phyloP scores from a whole-genome alignment of 306 rosid species.

The Hippophae rhamnoides region DNA sequence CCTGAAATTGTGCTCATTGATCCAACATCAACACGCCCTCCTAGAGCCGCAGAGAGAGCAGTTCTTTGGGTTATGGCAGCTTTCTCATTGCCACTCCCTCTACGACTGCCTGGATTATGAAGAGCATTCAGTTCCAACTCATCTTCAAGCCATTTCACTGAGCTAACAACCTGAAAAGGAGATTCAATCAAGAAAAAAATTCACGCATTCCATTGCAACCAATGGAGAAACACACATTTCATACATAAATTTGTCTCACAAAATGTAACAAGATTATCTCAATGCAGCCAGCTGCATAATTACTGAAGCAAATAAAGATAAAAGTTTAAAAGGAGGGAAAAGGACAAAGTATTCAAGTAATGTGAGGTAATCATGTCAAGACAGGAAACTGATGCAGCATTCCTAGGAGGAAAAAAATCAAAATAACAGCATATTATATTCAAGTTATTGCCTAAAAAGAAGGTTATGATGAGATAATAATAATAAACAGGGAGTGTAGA shows the following conservation, averaged over 20 bases:
- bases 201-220: not conserved
- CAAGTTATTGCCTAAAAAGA: too few species aligned
- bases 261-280: too few species aligned
- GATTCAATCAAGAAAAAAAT: not conserved
- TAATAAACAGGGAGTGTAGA: too few species aligned
- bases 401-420: too few species aligned
- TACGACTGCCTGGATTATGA: conserved; percentile 87
- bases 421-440: too few species aligned
- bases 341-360: too few species aligned
- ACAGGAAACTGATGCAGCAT: too few species aligned
- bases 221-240: not conserved
- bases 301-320: too few species aligned
- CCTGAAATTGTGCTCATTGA: conserved; percentile 94
- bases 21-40: conserved; percentile 85
- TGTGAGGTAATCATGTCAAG: too few species aligned
- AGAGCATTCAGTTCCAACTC: conserved; percentile 96
- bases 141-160: conserved; percentile 99
- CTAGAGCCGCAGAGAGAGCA: conserved; percentile 96
- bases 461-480: too few species aligned
- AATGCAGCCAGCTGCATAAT: too few species aligned
- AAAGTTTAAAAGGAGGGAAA: too few species aligned
- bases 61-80: conserved; percentile 81
- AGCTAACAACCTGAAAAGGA: conserved; percentile 78
- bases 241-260: not conserved
- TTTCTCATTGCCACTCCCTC: conserved; percentile 88